phyloP scores from a whole-genome alignment of 176 grass and related monocot species.

The Coix lacrymajobi region DNA sequence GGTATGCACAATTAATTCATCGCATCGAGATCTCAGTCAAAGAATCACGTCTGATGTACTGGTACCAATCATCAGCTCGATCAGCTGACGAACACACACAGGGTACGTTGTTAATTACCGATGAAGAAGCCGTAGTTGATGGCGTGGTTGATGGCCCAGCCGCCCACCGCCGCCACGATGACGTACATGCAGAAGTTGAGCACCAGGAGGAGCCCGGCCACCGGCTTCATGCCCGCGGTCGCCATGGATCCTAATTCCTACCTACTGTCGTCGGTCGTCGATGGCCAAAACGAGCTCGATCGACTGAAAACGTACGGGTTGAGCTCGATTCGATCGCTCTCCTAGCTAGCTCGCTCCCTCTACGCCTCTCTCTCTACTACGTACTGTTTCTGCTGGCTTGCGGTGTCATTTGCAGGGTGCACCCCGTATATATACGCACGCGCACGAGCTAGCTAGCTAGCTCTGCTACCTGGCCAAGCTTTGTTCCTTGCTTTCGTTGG shows the following conservation, averaged over 20 bases:
- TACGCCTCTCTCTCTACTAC: background rate
- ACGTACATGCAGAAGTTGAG: conserved; percentile 95
- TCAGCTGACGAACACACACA: too few species aligned
- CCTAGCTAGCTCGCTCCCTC: background rate
- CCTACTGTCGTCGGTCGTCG: background rate
- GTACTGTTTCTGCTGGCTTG: background rate
- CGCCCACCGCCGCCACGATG: conserved; percentile 72
- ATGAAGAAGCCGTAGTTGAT: conserved; percentile 75
- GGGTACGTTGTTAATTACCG: conserved; percentile 26
- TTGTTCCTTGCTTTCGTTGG: conserved; percentile 72
- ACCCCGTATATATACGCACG: conserved; percentile 34
- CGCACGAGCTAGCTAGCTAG: background rate
- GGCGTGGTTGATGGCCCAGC: conserved; percentile 88
- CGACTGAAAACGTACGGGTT: background rate
- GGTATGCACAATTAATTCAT: background rate
- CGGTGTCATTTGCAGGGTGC: background rate
- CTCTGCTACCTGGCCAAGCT: background rate
- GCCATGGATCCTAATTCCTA: conserved; percentile 36
- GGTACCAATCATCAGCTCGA: too few species aligned
- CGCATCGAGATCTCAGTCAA: background rate
- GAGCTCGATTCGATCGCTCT: background rate
- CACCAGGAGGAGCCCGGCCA: conserved; percentile 56
- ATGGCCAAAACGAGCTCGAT: background rate
- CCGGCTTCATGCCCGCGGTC: conserved; percentile 41
- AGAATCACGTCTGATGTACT: too few species aligned